Conservation (phyloP, 2,329 filamentous ascomycete species). For the Aspergillus neoniger region DNA sequence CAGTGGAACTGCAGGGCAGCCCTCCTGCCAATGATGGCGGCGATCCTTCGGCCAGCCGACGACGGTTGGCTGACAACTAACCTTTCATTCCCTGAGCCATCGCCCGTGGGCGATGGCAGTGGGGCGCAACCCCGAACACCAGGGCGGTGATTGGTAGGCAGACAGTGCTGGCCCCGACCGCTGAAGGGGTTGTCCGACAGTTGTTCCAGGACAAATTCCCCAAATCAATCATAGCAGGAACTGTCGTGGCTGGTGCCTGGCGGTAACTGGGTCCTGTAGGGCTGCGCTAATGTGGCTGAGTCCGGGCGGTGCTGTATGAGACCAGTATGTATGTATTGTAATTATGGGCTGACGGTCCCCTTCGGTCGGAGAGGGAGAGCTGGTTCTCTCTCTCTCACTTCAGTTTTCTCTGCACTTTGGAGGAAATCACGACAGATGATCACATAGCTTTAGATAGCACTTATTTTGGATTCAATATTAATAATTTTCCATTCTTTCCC, state of each 20-base stretch:
- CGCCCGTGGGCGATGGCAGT: background rate
- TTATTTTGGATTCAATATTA: too few relatives aligned
- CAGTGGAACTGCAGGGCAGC: slow-evolving; percentile 3
- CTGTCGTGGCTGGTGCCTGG: slow-evolving; percentile 15
- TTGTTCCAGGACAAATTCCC: background rate
- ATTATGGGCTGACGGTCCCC: slow-evolving; percentile 6
- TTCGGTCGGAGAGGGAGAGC: background rate
- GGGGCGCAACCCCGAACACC: background rate
- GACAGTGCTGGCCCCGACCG: background rate
- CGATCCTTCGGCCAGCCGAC: background rate
- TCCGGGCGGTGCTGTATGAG: slow-evolving; percentile 5
- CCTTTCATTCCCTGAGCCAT: slow-evolving; percentile 8
- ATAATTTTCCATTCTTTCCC: background rate
- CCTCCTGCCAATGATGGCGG: background rate
- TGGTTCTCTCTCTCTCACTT: background rate
- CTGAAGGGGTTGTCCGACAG: background rate
- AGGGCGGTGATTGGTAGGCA: background rate
- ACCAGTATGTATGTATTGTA: slow-evolving; percentile 11
- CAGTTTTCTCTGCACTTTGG: too few relatives aligned
- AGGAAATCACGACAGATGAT: background rate
- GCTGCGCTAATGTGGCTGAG: slow-evolving; percentile 16
- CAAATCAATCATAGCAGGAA: background rate
- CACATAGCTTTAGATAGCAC: background rate
- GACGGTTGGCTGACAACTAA: slow-evolving; percentile 13
- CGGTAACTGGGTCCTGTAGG: slow-evolving; percentile 12